A percentile compares a stretch with the other conserved stretches of the same genome.
Conservation (phyloP, 176 grass and related monocot species). For the Calamus simplicifolius region DNA sequence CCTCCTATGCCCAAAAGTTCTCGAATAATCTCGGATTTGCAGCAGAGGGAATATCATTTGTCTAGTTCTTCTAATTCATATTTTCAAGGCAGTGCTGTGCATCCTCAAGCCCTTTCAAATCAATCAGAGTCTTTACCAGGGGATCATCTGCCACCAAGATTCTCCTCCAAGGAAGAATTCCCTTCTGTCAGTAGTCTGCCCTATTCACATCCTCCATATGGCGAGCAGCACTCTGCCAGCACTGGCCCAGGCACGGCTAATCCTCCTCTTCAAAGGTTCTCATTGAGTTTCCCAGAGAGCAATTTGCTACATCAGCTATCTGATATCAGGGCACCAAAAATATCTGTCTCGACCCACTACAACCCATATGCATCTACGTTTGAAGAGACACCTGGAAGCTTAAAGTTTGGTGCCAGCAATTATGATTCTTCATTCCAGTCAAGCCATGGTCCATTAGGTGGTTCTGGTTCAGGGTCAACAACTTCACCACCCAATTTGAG, state of each 20-base stretch:
- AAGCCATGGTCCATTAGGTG: conserved; percentile 26
- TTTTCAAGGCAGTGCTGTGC: conserved; percentile 2
- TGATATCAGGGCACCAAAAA: conserved; percentile 42
- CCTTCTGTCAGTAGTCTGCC: conserved; percentile 32
- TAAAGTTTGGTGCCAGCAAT: conserved; percentile 29
- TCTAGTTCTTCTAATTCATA: not conserved
- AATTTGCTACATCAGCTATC: conserved; percentile 35
- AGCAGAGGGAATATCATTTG: conserved; percentile 1
- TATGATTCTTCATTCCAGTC: conserved; percentile 10
- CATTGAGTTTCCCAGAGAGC: conserved; percentile 40
- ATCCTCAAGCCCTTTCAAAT: not conserved
- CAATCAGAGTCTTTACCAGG: not conserved
- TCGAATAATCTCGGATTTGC: not conserved
- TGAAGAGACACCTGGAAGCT: conserved; percentile 48
- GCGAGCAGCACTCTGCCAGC: conserved; percentile 37
- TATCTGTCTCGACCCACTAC: conserved; percentile 71
- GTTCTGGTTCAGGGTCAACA: conserved; percentile 35
- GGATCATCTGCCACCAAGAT: conserved; percentile 8
- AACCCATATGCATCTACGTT: conserved; percentile 99
- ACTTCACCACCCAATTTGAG: conserved; percentile 19
- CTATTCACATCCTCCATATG: conserved; percentile 40
- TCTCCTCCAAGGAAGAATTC: conserved; percentile 12
- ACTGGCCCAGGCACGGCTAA: conserved; percentile 36
- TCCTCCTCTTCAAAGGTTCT: conserved; percentile 30
- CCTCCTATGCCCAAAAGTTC: not conserved